Percentiles rank a stretch among this genome's conserved stretches.
These are phyloP conservation scores for Psilocybe mexicana DNA, from an alignment of 1,284 basidiomycete species.

Conservation along the genomic window DNA sequence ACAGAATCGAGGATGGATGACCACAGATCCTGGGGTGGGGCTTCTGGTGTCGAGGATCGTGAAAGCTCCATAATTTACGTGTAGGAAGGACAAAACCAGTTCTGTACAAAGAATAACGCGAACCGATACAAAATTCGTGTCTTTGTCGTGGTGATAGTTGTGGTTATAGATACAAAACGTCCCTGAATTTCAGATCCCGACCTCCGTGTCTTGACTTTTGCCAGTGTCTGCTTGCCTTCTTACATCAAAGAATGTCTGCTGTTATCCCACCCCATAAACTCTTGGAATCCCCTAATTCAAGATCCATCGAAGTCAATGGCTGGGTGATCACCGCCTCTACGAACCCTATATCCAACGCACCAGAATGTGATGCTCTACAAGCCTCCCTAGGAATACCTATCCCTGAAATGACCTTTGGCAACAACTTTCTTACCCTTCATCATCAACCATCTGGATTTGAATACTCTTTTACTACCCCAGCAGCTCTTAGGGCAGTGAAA, in stretches of 20 bases:
- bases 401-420: slow-evolving; percentile 97
- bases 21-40: slow-evolving; percentile 84
- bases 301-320: slow-evolving; percentile 61
- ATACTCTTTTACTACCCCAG: slow-evolving; percentile 69
- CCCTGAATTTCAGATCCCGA: slow-evolving; percentile 29
- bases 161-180: neutral
- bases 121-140: neutral
- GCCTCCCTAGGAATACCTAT: slow-evolving; percentile 71
- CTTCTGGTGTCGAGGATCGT: slow-evolving; percentile 63
- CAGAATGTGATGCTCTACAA: slow-evolving; percentile 71
- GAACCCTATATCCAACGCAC: slow-evolving; percentile 75
- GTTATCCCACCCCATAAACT: slow-evolving; percentile 62
- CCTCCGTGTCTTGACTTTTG: slow-evolving; percentile 2
- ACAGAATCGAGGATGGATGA: slow-evolving; percentile 89
- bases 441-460: slow-evolving; percentile 63
- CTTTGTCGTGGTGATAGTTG: slow-evolving; percentile 1
- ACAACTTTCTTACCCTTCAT: slow-evolving; percentile 73
- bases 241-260: neutral
- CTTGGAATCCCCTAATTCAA: slow-evolving; percentile 63
- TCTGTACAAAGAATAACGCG: neutral
- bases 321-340: slow-evolving; percentile 70
- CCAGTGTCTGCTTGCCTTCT: neutral
- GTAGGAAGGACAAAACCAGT: neutral
- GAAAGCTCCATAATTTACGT: slow-evolving; percentile 41
- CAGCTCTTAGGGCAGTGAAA: slow-evolving; percentile 76